Base-by-base conservation (phyloP, 2,329 filamentous ascomycete genomes). In the Alternaria brassicae region DNA sequence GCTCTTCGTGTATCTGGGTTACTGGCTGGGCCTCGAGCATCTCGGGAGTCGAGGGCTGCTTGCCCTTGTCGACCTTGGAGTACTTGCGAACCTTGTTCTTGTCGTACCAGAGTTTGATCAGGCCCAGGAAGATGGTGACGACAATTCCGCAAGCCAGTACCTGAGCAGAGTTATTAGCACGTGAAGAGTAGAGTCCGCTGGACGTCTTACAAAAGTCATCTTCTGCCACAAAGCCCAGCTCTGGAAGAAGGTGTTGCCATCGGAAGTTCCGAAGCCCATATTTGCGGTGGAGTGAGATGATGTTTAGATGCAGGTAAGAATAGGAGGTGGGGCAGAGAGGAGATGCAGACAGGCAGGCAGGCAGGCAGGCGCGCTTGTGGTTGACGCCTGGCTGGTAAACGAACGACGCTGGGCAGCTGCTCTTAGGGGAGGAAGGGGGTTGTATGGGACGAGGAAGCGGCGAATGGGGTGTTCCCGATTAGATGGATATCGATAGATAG, bases 211-310 rank as follows among this genome's bases (percentile, higher is more conserved):
- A 81, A 96, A 92, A 53, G 89, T 91, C 88, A 97, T 89, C 81
- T 96, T 88, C 83, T 95, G 87, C 93, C 93, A 97, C 70, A 95
- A 81, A 68, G 85, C 81, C 93, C 92, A 96, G 49, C 65, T 75
- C 19, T 60, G 71, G 67, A 83, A 84, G 74, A 83, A 83, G 36
- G 60, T 61, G 21, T 74, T 72, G 61, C 67, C 69, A 60, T 74
- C 74, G 48, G 62, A 69, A 15, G 66, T 39, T 54, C 65, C 66
- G 45, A 69, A 70, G 48, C 15, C 61, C 68, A 71, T 71, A 39
- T 58, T 67, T 53, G 60, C 48, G 58, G 56, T 55, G 37, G 52
- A 42, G 51, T 40, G 51, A 57, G 63, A 61, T 55, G 52, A 51
- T 50, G 52, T 51, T 48, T 62, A 60, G 61, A 61, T 60, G 40